These are phyloP conservation scores for Cyberlindnera japonica DNA, from an alignment of 805 yeast genomes.

Conservation along the genomic window DNA sequence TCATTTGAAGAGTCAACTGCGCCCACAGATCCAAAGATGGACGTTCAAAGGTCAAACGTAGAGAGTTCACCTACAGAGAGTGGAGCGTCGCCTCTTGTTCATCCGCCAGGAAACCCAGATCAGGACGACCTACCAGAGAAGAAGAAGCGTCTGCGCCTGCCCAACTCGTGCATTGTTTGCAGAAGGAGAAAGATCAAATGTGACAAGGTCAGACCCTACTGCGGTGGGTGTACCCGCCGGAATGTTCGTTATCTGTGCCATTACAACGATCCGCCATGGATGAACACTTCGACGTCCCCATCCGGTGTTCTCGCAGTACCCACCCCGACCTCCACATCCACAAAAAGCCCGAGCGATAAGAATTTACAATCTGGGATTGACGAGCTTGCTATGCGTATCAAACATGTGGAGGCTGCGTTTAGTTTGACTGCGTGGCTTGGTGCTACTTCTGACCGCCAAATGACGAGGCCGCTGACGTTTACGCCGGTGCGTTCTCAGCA, in stretches of 20 bases:
- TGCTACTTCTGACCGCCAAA: background rate
- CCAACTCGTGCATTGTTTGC: constrained; percentile 45
- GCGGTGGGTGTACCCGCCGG: constrained; percentile 52
- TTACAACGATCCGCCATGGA: constrained; percentile 12
- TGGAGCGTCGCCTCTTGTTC: background rate
- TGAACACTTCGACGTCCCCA: background rate
- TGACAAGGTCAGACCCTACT: constrained; percentile 47
- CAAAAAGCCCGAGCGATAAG: background rate
- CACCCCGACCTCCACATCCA: background rate
- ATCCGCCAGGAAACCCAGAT: background rate
- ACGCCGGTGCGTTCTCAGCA: constrained; percentile 1
- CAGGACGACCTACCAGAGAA: background rate
- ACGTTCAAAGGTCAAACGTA: no score
- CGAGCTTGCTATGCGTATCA: constrained; percentile 2
- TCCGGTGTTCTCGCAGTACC: background rate
- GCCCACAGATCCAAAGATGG: no score
- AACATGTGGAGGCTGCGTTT: constrained; percentile 5
- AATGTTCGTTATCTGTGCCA: constrained; percentile 36
- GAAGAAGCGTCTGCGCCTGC: constrained; percentile 30
- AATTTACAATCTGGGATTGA: no score
- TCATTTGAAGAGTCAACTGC: no score
- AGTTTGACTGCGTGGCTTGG: constrained; percentile 1
- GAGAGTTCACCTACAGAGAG: no score
- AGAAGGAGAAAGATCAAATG: constrained; percentile 45
- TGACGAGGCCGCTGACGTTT: background rate